These are phyloP conservation scores for Centrapalus pauciflorus DNA, from an alignment of 129 eudicot species.

Conservation along the genomic window DNA sequence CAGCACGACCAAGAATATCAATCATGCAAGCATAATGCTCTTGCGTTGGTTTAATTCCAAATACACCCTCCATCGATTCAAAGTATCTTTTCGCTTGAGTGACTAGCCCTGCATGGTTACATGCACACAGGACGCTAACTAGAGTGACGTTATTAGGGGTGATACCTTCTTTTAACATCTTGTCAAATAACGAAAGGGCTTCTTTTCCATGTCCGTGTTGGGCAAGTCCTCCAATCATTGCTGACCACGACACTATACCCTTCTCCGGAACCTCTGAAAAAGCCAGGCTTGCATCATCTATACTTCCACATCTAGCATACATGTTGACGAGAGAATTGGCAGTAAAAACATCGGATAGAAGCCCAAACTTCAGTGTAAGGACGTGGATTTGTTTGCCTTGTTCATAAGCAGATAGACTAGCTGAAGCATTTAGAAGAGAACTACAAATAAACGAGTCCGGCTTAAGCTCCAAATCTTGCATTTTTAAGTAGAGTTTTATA, in stretches of 20 bases:
- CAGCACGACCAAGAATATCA: constrained; percentile 78
- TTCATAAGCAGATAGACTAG: constrained; percentile 73
- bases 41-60: constrained; percentile 53
- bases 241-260: constrained; percentile 74
- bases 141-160: constrained; percentile 80
- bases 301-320: constrained; percentile 91
- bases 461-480: constrained; percentile 51
- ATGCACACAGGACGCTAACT: constrained; percentile 69
- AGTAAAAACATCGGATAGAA: constrained; percentile 51
- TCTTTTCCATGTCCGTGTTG: constrained; percentile 82
- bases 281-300: constrained; percentile 60
- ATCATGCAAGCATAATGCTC: constrained; percentile 95
- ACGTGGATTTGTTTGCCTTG: constrained; percentile 90
- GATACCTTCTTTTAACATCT: constrained; percentile 62
- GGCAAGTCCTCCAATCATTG: constrained; percentile 92
- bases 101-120: constrained; percentile 85
- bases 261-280: constrained; percentile 56
- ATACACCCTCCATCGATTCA: constrained; percentile 49
- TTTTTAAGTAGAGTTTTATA: constrained; percentile 50
- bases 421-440: constrained; percentile 79
- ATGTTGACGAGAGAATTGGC: constrained; percentile 83
- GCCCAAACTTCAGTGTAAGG: constrained; percentile 61
- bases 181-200: constrained; percentile 55
- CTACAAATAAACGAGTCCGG: constrained; percentile 75
- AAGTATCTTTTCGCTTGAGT: constrained; percentile 55